phyloP scores from a whole-genome alignment of 2,329 filamentous ascomycete species.

The Thelonectria blattea region DNA sequence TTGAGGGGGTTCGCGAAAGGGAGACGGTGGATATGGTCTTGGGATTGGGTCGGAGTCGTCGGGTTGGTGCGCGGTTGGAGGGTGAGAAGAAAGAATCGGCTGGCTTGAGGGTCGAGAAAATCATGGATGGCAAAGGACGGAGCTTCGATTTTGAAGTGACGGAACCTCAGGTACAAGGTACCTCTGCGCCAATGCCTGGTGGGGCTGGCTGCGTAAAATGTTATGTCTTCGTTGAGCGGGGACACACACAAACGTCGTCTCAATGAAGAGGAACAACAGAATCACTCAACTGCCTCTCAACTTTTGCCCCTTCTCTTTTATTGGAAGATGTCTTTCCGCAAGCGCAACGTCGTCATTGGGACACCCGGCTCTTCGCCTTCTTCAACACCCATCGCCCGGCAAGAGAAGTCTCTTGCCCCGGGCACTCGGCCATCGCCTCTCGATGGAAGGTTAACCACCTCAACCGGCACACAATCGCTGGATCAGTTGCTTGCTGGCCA shows the following conservation, averaged over 20 bases:
- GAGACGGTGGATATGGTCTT: neutral
- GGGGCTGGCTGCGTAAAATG: conserved; percentile 31
- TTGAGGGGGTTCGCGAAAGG: neutral
- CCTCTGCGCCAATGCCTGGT: conserved; percentile 17
- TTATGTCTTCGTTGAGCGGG: conserved; percentile 30
- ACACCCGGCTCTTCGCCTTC: conserved; percentile 29
- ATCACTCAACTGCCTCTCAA: neutral
- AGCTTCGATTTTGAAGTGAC: too few species aligned
- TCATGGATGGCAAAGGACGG: neutral
- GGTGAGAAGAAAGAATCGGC: neutral
- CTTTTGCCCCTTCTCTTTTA: neutral
- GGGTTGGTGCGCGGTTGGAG: neutral
- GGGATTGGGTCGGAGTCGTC: neutral
- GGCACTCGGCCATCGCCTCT: conserved; percentile 83
- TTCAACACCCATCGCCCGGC: conserved; percentile 29
- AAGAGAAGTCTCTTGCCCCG: conserved; percentile 47
- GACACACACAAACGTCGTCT: conserved; percentile 22
- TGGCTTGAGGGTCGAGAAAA: conserved; percentile 26
- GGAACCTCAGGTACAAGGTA: too few species aligned
- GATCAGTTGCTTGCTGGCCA: conserved; percentile 88
- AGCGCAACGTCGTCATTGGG: conserved; percentile 60
- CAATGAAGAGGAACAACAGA: neutral
- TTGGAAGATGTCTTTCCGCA: conserved; percentile 61
- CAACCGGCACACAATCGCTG: conserved; percentile 85
- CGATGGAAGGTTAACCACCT: conserved; percentile 86